Percentiles rank a stretch among this genome's conserved stretches.
Conservation (phyloP, 768 basidiomycete species). For the Calvatia gigantea region DNA sequence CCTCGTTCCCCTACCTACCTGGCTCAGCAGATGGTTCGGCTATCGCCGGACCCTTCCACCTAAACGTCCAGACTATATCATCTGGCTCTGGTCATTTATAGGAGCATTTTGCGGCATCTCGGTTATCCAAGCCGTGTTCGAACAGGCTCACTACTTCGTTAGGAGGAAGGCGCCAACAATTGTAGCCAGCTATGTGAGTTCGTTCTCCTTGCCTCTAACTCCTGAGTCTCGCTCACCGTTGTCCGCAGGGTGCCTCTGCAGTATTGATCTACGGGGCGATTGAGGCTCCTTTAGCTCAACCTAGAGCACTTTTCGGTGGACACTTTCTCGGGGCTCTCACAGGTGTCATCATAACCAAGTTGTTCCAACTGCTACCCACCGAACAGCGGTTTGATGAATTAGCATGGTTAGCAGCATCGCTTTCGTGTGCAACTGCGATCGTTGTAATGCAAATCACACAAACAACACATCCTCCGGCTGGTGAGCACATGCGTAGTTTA, state of each 20-base stretch:
- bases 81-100: slow-evolving; percentile 52
- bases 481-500: slow-evolving; percentile 23
- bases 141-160: slow-evolving; percentile 44
- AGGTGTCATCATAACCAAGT: slow-evolving; percentile 48
- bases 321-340: slow-evolving; percentile 48
- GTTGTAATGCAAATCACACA: slow-evolving; percentile 50
- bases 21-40: slow-evolving; percentile 41
- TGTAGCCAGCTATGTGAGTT: slow-evolving; percentile 44
- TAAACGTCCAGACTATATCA: slow-evolving; percentile 28
- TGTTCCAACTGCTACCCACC: slow-evolving; percentile 43
- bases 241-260: slow-evolving; percentile 47
- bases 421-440: slow-evolving; percentile 38
- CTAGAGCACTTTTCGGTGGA: slow-evolving; percentile 45
- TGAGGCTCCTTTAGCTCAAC: slow-evolving; percentile 51
- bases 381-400: slow-evolving; percentile 39
- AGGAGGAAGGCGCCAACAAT: slow-evolving; percentile 41
- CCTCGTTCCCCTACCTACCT: slow-evolving; percentile 32
- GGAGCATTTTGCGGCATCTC: slow-evolving; percentile 49
- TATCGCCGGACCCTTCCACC: slow-evolving; percentile 35
- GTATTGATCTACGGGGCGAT: slow-evolving; percentile 52
- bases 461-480: slow-evolving; percentile 55
- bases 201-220: not conserved
- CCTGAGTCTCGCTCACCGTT: not conserved
- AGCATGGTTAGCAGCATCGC: slow-evolving; percentile 45
- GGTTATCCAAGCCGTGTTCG: slow-evolving; percentile 48